Conservation (phyloP, 2,329 filamentous ascomycete species). For the Chaetomiaceae sp. region DNA sequence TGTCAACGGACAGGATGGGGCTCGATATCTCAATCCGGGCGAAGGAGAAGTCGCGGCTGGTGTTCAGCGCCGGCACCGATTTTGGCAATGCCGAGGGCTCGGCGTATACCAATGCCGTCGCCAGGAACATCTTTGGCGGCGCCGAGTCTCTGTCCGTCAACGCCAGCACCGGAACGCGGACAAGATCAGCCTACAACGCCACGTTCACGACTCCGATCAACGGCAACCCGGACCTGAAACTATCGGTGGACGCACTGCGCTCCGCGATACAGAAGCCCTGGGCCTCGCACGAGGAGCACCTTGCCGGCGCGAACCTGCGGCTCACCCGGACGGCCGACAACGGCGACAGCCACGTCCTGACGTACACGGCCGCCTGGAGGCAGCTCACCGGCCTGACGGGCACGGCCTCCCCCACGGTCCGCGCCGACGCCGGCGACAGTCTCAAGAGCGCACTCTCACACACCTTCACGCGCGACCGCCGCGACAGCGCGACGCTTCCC, state of each 20-base stretch:
- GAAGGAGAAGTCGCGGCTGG: slow-evolving; percentile 72
- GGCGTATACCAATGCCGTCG: slow-evolving; percentile 78
- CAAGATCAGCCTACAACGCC: slow-evolving; percentile 84
- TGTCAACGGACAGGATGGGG: slow-evolving; percentile 66
- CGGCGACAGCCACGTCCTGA: slow-evolving; percentile 68
- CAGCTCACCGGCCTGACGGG: slow-evolving; percentile 75
- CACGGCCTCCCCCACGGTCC: slow-evolving; percentile 72
- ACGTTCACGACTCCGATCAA: slow-evolving; percentile 76
- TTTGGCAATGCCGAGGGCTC: slow-evolving; percentile 91
- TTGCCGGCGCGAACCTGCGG: slow-evolving; percentile 71
- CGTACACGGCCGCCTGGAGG: slow-evolving; percentile 78
- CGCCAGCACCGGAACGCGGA: slow-evolving; percentile 82
- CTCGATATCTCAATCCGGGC: slow-evolving; percentile 74
- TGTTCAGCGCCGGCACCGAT: slow-evolving; percentile 91
- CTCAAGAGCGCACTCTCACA: slow-evolving; percentile 85
- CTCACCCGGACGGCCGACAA: slow-evolving; percentile 64
- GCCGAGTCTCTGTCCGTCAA: slow-evolving; percentile 85
- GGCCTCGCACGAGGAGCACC: slow-evolving; percentile 87
- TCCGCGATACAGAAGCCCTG: slow-evolving; percentile 85
- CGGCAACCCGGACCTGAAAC: slow-evolving; percentile 73
- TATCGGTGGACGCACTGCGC: slow-evolving; percentile 73
- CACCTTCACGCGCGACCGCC: slow-evolving; percentile 69
- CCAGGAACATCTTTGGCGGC: slow-evolving; percentile 90
- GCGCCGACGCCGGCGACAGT: slow-evolving; percentile 80
- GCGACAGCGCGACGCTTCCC: slow-evolving; percentile 81